Conservation (phyloP, 139 green algal genomes). For the Diplosphaera chodatii region DNA sequence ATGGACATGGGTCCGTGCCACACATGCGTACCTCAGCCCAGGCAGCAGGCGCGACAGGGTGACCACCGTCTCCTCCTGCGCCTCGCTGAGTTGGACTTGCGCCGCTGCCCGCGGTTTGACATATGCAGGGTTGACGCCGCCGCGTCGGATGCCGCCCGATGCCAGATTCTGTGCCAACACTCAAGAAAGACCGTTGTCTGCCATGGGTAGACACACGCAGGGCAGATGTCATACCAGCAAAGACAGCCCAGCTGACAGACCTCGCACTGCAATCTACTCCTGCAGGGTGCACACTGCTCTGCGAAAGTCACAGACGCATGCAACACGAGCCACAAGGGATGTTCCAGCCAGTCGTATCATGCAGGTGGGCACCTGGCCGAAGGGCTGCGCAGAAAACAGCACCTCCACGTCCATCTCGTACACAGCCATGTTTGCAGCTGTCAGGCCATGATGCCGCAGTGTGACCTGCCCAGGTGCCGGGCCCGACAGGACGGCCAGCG, state of each 20-base stretch:
- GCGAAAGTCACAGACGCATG: no score
- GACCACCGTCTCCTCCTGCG: not conserved
- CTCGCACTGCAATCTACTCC: no score
- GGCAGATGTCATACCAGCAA: no score
- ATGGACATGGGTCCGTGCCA: no score
- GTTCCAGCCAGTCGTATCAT: no score
- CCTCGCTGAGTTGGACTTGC: not conserved
- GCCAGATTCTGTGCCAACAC: no score
- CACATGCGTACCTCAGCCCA: not conserved
- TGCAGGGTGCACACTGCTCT: no score
- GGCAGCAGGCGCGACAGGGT: not conserved
- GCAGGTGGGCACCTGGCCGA: slow-evolving; percentile 9
- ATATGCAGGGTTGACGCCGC: not conserved
- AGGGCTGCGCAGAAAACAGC: slow-evolving; percentile 17
- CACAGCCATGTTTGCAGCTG: not conserved
- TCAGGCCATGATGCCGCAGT: not conserved
- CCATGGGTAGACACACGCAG: no score
- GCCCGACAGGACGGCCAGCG: not conserved
- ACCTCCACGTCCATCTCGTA: slow-evolving; percentile 22
- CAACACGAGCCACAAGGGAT: no score
- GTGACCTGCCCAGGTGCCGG: not conserved
- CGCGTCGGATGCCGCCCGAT: not conserved
- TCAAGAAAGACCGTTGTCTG: no score
- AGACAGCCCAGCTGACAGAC: no score
- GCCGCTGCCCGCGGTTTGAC: not conserved